A percentile compares a stretch with the other conserved stretches of the same genome.
Evolutionary conservation across 1,139 yeast genomes (phyloP).

Genomic region (Kodamaea plutei): DNA sequence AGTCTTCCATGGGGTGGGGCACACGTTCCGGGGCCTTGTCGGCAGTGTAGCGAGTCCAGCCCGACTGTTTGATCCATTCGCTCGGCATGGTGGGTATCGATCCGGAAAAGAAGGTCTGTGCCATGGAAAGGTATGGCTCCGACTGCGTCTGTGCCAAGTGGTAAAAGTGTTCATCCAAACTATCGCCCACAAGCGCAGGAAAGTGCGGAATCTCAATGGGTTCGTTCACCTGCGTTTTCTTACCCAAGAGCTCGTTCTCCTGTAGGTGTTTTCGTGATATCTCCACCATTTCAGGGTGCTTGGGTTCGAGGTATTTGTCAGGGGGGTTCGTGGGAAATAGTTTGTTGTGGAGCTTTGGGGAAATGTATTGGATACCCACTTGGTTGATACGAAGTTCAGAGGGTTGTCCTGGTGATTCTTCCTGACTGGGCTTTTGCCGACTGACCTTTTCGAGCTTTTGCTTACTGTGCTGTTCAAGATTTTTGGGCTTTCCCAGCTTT

Average conservation of each 20-base stretch:
- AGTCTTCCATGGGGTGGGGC: conserved; percentile 59
- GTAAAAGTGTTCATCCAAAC: conserved; percentile 82
- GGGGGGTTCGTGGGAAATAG: conserved; percentile 48
- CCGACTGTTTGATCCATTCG: conserved; percentile 57
- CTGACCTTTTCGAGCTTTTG: no score
- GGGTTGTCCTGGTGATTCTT: no score
- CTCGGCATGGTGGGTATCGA: conserved; percentile 47
- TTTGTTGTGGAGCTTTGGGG: conserved; percentile 53
- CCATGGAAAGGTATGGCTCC: conserved; percentile 56
- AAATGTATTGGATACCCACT: conserved; percentile 63
- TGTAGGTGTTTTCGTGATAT: conserved; percentile 60
- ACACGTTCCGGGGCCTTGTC: conserved; percentile 56
- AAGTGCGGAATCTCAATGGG: conserved; percentile 58
- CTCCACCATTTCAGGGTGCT: conserved; percentile 41
- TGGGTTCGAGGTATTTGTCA: conserved; percentile 21
- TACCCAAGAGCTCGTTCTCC: conserved; percentile 69
- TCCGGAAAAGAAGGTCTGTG: conserved; percentile 33
- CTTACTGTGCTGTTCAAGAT: no score
- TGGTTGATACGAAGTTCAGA: conserved; percentile 62
- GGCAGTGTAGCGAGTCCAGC: conserved; percentile 77
- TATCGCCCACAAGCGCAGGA: conserved; percentile 66
- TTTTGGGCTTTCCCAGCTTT: no score
- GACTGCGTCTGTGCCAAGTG: conserved; percentile 59
- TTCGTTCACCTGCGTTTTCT: conserved; percentile 59
- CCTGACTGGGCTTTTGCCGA: no score